phyloP scores from a whole-genome alignment of 2,329 filamentous ascomycete genomes.

The Curvularia spicifera region DNA sequence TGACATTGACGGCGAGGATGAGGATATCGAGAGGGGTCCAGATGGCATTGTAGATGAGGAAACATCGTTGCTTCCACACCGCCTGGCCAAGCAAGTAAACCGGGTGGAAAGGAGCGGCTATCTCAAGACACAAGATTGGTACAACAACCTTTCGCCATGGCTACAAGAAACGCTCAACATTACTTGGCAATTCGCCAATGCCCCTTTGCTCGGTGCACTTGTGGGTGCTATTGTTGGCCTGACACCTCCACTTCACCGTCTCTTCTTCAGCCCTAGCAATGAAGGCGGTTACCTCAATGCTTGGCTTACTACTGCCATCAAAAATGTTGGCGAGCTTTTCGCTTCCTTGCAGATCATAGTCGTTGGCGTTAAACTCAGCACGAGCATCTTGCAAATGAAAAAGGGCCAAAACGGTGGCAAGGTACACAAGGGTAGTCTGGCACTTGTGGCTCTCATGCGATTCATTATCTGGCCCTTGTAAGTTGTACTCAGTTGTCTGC shows the following conservation, averaged over 20 bases:
- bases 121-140: slow-evolving; percentile 43
- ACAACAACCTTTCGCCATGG: slow-evolving; percentile 47
- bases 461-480: slow-evolving; percentile 66
- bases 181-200: slow-evolving; percentile 63
- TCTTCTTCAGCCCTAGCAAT: slow-evolving; percentile 65
- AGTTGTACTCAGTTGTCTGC: background rate
- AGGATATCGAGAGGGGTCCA: slow-evolving; percentile 34
- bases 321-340: slow-evolving; percentile 69
- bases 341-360: slow-evolving; percentile 70
- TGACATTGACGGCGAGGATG: slow-evolving; percentile 30
- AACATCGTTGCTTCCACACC: slow-evolving; percentile 59
- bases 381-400: slow-evolving; percentile 58
- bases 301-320: slow-evolving; percentile 68
- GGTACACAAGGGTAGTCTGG: slow-evolving; percentile 59
- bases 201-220: slow-evolving; percentile 66
- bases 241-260: slow-evolving; percentile 63
- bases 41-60: slow-evolving; percentile 51
- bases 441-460: slow-evolving; percentile 61
- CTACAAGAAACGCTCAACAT: slow-evolving; percentile 51
- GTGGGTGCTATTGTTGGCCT: slow-evolving; percentile 66
- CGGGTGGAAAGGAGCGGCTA: slow-evolving; percentile 44
- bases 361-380: slow-evolving; percentile 69
- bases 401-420: slow-evolving; percentile 50
- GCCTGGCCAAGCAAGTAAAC: slow-evolving; percentile 38
- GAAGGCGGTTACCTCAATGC: slow-evolving; percentile 70